A percentile compares a stretch with the other conserved stretches of the same genome.
Conservation (phyloP, 371 early-diverging fungal species). For the Choanephora cucurbitarum region DNA sequence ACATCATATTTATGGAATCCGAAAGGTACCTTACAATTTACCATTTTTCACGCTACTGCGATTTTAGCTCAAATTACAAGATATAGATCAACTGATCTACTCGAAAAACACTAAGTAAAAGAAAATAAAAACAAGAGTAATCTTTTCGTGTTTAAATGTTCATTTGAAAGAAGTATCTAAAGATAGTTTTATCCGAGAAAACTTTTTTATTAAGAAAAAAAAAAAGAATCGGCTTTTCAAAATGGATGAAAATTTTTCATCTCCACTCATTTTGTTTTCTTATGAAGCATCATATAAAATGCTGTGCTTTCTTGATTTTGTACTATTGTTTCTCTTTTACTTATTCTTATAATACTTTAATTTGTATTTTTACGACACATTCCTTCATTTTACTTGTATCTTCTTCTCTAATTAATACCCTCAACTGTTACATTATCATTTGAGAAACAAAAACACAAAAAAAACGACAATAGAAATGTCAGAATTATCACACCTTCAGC, state of each 20-base stretch:
- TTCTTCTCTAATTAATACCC: background rate
- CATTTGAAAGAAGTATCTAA: no score
- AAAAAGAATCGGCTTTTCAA: slow-evolving; percentile 15
- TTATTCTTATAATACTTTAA: background rate
- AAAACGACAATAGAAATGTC: background rate
- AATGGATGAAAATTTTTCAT: slow-evolving; percentile 13
- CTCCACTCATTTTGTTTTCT: slow-evolving; percentile 10
- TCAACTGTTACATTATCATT: background rate
- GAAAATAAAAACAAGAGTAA: no score
- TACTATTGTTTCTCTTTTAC: slow-evolving; percentile 1
- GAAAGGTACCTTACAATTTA: no score
- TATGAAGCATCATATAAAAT: slow-evolving; percentile 2
- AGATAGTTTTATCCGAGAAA: no score
- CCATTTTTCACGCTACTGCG: no score
- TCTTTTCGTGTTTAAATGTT: no score
- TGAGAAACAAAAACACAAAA: background rate
- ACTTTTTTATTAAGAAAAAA: no score
- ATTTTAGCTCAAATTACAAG: no score
- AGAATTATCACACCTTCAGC: slow-evolving; percentile 22
- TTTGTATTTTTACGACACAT: slow-evolving; percentile 1
- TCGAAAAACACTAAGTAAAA: no score
- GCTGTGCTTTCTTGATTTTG: background rate
- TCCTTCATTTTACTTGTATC: background rate
- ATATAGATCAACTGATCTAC: no score
- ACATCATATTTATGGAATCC: no score